These are phyloP conservation scores for Rhizophagus clarus DNA, from an alignment of 192 early-diverging fungal species.

Conservation along the genomic window DNA sequence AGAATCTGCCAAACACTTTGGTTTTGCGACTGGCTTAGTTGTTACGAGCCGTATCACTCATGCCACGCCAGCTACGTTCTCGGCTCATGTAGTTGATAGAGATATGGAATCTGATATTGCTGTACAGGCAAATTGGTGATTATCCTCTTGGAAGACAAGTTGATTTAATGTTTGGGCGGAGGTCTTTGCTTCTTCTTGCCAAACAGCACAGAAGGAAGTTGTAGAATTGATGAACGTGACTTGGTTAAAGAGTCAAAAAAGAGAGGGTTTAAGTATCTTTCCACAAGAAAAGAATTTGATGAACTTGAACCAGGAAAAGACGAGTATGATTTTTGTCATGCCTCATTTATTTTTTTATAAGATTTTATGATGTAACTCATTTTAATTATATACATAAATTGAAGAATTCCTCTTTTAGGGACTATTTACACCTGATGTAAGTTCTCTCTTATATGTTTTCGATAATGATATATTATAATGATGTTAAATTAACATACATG, in stretches of 20 bases:
- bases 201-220: constrained; percentile 61
- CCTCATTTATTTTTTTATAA: neutral
- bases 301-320: constrained; percentile 36
- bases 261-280: constrained; percentile 64
- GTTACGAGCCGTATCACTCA: constrained; percentile 97
- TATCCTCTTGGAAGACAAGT: constrained; percentile 79
- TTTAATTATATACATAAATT: neutral
- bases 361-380: constrained; percentile 14
- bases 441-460: neutral
- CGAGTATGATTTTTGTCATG: neutral
- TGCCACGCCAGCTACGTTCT: constrained; percentile 81
- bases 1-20: constrained; percentile 88
- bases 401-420: constrained; percentile 72
- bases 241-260: constrained; percentile 57
- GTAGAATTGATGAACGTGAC: constrained; percentile 76
- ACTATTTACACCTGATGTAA: constrained; percentile 71
- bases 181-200: constrained; percentile 90
- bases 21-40: constrained; percentile 88
- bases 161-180: constrained; percentile 91
- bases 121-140: constrained; percentile 86
- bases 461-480: too few relatives aligned
- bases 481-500: neutral
- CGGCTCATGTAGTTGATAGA: constrained; percentile 79
- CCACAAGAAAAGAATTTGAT: constrained; percentile 64
- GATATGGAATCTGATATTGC: constrained; percentile 89